phyloP scores from a whole-genome alignment of 1,284 basidiomycete genomes.

The Termitomyces sp. region DNA sequence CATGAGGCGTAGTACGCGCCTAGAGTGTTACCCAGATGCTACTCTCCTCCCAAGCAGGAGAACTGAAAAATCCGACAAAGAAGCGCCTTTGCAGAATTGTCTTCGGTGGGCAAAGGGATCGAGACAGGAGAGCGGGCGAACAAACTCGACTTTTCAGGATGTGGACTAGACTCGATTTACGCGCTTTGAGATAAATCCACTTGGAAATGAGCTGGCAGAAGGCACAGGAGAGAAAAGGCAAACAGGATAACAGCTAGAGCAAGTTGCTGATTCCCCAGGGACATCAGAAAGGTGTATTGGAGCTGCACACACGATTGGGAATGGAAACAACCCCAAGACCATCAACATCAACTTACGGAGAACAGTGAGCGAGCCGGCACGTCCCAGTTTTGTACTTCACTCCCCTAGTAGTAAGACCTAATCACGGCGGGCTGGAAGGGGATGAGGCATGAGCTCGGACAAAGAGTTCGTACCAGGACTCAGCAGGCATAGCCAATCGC shows the following conservation, averaged over 20 bases:
- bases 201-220: constrained; percentile 27
- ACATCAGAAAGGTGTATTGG: constrained; percentile 8
- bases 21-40: too few relatives aligned
- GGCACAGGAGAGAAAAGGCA: constrained; percentile 20
- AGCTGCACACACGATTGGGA: constrained; percentile 6
- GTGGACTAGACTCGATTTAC: constrained; percentile 11
- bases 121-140: constrained; percentile 18
- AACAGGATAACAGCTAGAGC: constrained; percentile 26
- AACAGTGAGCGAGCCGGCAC: too few relatives aligned
- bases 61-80: constrained; percentile 42
- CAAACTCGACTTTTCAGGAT: constrained; percentile 10
- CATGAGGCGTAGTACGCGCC: too few relatives aligned
- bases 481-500: too few relatives aligned
- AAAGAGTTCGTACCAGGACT: too few relatives aligned
- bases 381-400: too few relatives aligned
- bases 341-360: constrained; percentile 6
- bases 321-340: constrained; percentile 5
- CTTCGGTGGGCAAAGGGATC: constrained; percentile 11
- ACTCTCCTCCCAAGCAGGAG: constrained; percentile 39
- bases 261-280: constrained; percentile 16
- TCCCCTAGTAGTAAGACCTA: too few relatives aligned
- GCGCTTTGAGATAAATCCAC: constrained; percentile 24
- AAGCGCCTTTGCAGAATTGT: constrained; percentile 24
- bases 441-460: too few relatives aligned
- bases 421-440: too few relatives aligned